Evolutionary conservation across 495 filamentous ascomycete species (phyloP).

Genomic region (Aspergillus olivimuriae): DNA sequence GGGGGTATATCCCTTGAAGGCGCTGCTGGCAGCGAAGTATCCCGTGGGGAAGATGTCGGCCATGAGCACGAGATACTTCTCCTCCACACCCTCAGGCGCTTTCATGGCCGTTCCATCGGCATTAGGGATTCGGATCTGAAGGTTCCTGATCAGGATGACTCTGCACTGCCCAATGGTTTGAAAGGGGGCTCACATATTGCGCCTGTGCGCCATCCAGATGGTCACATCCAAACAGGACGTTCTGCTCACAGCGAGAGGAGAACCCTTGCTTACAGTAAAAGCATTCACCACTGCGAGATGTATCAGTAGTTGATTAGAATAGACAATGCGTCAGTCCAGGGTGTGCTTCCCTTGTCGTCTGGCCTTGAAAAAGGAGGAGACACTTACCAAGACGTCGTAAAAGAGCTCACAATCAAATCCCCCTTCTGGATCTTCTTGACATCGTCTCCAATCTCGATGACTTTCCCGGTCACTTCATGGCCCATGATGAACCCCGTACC

Average conservation of each 20-base stretch:
- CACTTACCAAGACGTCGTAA: constrained; percentile 79
- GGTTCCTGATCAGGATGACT: not conserved
- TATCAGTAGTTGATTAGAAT: too few relatives aligned
- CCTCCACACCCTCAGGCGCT: constrained; percentile 67
- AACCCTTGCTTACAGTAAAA: constrained; percentile 84
- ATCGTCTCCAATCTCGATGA: constrained; percentile 58
- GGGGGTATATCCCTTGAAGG: constrained; percentile 58
- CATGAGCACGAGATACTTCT: constrained; percentile 71
- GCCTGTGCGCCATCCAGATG: constrained; percentile 82
- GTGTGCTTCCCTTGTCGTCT: too few relatives aligned
- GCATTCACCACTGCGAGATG: constrained; percentile 56
- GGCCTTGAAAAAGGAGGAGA: constrained; percentile 1
- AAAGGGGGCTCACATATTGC: constrained; percentile 67
- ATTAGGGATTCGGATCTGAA: constrained; percentile 66
- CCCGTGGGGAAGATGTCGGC: constrained; percentile 67
- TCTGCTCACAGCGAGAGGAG: constrained; percentile 77
- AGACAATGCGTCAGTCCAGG: too few relatives aligned
- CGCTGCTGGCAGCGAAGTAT: constrained; percentile 82
- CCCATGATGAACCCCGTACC: constrained; percentile 62
- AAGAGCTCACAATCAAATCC: constrained; percentile 74
- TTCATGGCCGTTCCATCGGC: constrained; percentile 79
- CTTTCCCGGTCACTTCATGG: constrained; percentile 71
- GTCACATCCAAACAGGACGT: constrained; percentile 66
- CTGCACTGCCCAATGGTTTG: too few relatives aligned
- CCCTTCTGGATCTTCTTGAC: constrained; percentile 69